Evolutionary conservation across 352 stramenopile genomes (phyloP).

Genomic region (Globisporangium radiosum): DNA sequence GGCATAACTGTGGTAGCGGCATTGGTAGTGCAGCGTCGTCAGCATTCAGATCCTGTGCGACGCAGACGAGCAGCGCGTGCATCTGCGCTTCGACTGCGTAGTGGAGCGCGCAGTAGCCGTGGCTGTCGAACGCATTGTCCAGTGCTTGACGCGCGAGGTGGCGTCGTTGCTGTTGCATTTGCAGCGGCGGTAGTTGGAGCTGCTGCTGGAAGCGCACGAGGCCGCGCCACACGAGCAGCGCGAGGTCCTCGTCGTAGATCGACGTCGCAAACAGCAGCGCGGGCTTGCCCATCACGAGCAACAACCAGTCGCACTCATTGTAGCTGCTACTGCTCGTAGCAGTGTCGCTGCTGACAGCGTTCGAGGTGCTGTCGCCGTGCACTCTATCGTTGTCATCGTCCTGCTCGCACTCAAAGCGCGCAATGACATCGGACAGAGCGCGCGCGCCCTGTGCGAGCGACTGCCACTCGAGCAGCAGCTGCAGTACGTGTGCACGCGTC

Average conservation of each 20-base stretch:
- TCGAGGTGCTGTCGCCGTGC: too few relatives aligned
- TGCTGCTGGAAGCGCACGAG: slow-evolving; percentile 42
- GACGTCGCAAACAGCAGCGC: slow-evolving; percentile 73
- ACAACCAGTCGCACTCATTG: slow-evolving; percentile 13
- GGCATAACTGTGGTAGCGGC: slow-evolving; percentile 9
- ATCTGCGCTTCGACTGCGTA: slow-evolving; percentile 78
- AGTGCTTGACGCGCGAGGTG: slow-evolving; percentile 56
- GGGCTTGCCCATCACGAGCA: slow-evolving; percentile 72
- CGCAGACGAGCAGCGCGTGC: slow-evolving; percentile 38
- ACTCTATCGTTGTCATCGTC: background rate
- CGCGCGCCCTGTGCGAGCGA: slow-evolving; percentile 15
- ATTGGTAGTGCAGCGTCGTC: background rate
- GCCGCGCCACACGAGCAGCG: slow-evolving; percentile 50
- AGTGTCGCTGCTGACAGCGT: too few relatives aligned
- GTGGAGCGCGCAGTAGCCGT: slow-evolving; percentile 64
- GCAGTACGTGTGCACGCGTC: slow-evolving; percentile 19
- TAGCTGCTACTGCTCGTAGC: slow-evolving; percentile 3
- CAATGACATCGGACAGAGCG: slow-evolving; percentile 26
- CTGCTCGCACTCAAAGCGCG: slow-evolving; percentile 19
- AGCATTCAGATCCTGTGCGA: slow-evolving; percentile 16
- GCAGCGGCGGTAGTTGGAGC: too few relatives aligned
- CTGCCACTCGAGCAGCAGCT: slow-evolving; percentile 49
- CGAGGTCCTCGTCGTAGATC: slow-evolving; percentile 82
- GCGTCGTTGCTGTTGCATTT: too few relatives aligned
- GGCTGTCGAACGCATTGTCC: slow-evolving; percentile 60